Base-by-base conservation (phyloP, 805 yeast genomes). In the Ascoidea tarda region DNA sequence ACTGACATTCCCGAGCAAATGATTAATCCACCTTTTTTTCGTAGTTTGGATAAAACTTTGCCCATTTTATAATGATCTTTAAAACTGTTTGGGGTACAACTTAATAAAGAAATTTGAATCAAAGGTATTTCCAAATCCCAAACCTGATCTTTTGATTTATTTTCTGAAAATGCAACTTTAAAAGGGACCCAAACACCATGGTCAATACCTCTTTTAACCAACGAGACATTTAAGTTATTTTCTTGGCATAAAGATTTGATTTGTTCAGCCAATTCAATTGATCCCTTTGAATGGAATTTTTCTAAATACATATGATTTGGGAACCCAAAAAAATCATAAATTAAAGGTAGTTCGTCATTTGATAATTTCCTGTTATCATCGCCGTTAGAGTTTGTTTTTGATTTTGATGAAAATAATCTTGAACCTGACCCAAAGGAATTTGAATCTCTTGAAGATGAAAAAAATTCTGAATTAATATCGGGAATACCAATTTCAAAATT, bases 161-260 rank as follows among this genome's bases (percentile, higher is more conserved):
- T 61, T 2, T 68, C 62, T 47, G 77, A 72, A 57, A 85, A 84
- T 6, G 87, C 87, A 31, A 82, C 84, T 60, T 83, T 79, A 54
- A 82, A 71, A 1, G 91, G 91, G 5, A 83, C 89, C 88, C 91
- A 86, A 6, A 73, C 82, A 5, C 95, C 95, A 66, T 86, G 95
- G 62, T 86, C 95, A 28, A 87, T 65, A 6, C 93, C 93, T 53
- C 93, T 69, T n/a, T 67, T 62, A 0, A 75, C 69, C 6, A 77
- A 54, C 32, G 66, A 64, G 0, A 80, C 65, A 2, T 67, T 58
- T 50, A 82, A 68, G 0, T 82, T 84, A 28, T 64, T 56, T 5
- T 61, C 58, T 10, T 59, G 58, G 21, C 84, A 66, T 1, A 71
- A 63, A 1, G 67, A 59, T 33, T 69, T 66, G 28, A 85, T 66